These are phyloP conservation scores for Dendryphion nanum DNA, from an alignment of 2,329 filamentous ascomycete species.

Conservation along the genomic window DNA sequence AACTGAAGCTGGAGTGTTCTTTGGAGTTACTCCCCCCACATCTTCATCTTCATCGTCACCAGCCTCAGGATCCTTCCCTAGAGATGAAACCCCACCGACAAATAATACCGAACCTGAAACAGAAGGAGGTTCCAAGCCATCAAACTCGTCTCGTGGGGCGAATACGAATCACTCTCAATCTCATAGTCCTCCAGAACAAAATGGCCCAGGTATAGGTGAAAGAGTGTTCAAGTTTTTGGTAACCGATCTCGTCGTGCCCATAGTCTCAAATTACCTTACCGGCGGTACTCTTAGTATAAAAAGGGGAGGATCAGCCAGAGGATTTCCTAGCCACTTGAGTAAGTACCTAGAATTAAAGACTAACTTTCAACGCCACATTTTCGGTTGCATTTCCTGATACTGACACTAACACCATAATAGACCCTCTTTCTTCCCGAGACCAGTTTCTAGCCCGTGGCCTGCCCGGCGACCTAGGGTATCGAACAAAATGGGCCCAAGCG, in stretches of 20 bases:
- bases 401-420: background rate
- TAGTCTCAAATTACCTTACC: background rate
- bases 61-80: background rate
- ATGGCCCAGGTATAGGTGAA: background rate
- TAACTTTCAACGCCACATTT: background rate
- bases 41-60: background rate
- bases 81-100: background rate
- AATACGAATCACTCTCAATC: background rate
- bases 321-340: background rate
- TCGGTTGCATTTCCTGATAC: background rate
- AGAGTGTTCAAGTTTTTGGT: background rate
- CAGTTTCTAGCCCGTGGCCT: background rate
- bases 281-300: background rate
- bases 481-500: background rate
- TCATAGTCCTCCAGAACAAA: background rate
- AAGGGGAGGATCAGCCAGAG: background rate
- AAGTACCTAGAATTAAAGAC: background rate
- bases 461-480: background rate
- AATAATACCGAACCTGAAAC: background rate
- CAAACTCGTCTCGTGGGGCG: background rate
- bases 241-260: background rate
- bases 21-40: background rate
- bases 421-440: conserved; percentile 1
- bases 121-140: background rate
- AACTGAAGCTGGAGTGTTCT: background rate